These are phyloP conservation scores for Coniophora puteana DNA, from an alignment of 1,284 basidiomycete species.

Conservation along the genomic window DNA sequence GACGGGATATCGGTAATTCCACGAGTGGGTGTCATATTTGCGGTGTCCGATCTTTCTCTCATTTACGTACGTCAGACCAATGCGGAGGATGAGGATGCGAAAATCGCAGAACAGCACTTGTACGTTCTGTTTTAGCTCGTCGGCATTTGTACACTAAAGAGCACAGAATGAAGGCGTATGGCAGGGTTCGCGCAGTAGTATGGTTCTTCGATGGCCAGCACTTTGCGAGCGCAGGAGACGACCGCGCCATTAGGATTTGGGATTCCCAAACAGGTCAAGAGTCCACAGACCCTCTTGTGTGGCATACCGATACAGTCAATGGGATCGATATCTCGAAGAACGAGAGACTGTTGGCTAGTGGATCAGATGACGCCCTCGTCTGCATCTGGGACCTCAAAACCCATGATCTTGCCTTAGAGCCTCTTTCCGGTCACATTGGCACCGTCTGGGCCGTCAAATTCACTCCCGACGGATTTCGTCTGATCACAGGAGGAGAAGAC, in stretches of 20 bases:
- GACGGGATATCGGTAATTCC: too few relatives aligned
- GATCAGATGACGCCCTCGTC: slow-evolving; percentile 5
- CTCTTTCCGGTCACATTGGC: slow-evolving; percentile 10
- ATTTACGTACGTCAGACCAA: too few relatives aligned
- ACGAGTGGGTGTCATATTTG: too few relatives aligned
- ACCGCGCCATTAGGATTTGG: background rate
- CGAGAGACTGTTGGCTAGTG: slow-evolving; percentile 2
- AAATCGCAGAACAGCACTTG: too few relatives aligned
- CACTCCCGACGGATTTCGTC: slow-evolving; percentile 11
- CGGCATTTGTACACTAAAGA: too few relatives aligned
- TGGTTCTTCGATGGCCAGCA: background rate
- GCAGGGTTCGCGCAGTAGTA: background rate
- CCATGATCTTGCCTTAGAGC: background rate
- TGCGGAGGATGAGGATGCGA: too few relatives aligned
- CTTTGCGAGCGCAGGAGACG: background rate
- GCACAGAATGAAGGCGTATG: too few relatives aligned
- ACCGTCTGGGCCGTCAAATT: slow-evolving; percentile 5
- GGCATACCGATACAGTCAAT: slow-evolving; percentile 2
- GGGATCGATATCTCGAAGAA: slow-evolving; percentile 7
- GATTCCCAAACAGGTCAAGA: background rate
- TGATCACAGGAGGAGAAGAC: slow-evolving; percentile 4
- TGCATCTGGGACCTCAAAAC: too few relatives aligned
- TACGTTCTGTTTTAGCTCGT: too few relatives aligned
- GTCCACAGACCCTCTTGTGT: background rate
- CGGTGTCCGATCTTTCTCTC: too few relatives aligned